These are phyloP conservation scores for Dittrichia graveolens DNA, from an alignment of 129 eudicot species.

Conservation along the genomic window DNA sequence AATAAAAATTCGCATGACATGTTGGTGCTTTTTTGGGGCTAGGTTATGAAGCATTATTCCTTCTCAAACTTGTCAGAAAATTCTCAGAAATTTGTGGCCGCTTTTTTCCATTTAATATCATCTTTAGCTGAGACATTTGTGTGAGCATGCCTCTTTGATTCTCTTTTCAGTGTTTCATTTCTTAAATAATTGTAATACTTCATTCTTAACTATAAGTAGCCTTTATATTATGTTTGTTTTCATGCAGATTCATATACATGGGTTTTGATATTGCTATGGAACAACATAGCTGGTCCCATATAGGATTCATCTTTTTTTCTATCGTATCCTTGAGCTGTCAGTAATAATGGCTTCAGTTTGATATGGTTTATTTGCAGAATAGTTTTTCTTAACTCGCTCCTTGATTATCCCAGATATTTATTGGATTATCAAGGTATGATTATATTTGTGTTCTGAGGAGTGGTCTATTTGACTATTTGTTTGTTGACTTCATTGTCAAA, in stretches of 20 bases:
- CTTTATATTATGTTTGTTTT: background rate
- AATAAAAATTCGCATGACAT: slow-evolving; percentile 10
- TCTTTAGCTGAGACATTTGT: slow-evolving; percentile 98
- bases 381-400: slow-evolving; percentile 56
- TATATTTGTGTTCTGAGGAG: background rate
- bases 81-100: slow-evolving; percentile 92
- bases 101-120: slow-evolving; percentile 96
- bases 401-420: slow-evolving; percentile 60
- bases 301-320: slow-evolving; percentile 96
- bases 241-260: slow-evolving; percentile 96
- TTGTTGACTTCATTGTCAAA: background rate
- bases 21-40: slow-evolving; percentile 16
- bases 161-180: slow-evolving; percentile 9
- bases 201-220: background rate
- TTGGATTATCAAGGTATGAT: slow-evolving; percentile 89
- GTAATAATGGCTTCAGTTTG: slow-evolving; percentile 17
- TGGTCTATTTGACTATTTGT: slow-evolving; percentile 14
- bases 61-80: slow-evolving; percentile 87
- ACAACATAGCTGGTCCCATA: slow-evolving; percentile 97
- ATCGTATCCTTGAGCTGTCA: slow-evolving; percentile 76
- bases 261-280: slow-evolving; percentile 99
- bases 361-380: slow-evolving; percentile 26
- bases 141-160: slow-evolving; percentile 47
- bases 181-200: background rate
- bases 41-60: slow-evolving; percentile 99